A percentile compares a stretch with the other conserved stretches of the same genome.
phyloP scores from a whole-genome alignment of 306 rosid genomes.

The Casuarina equisetifolia region DNA sequence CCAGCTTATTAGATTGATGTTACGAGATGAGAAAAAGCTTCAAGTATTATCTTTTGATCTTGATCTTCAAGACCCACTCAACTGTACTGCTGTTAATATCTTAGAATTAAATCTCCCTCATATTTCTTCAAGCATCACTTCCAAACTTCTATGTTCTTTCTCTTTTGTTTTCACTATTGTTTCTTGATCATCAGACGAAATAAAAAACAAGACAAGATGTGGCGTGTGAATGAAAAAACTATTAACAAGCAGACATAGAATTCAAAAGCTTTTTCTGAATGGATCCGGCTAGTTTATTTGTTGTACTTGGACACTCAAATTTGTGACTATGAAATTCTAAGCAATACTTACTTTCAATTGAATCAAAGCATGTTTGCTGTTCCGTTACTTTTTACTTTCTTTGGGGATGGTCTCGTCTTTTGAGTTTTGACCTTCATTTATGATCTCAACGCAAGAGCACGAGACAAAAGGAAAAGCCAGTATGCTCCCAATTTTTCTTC shows the following conservation, averaged over 20 bases:
- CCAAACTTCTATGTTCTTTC: not conserved
- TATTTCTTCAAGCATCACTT: conserved; percentile 7
- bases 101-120: not conserved
- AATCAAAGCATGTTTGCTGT: not conserved
- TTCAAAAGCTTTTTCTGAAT: not conserved
- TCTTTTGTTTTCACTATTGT: not conserved
- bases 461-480: conserved; percentile 23
- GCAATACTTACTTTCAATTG: too few relatives aligned
- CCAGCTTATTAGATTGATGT: conserved; percentile 29
- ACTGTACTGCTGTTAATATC: not conserved
- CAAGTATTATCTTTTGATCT: conserved; percentile 6
- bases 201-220: not conserved
- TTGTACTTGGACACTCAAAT: too few relatives aligned
- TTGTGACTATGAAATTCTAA: too few relatives aligned
- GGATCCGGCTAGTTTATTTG: too few relatives aligned
- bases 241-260: not conserved
- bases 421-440: conserved; percentile 27
- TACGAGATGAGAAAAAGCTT: not conserved
- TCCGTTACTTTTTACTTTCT: conserved; percentile 6
- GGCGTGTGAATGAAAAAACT: not conserved
- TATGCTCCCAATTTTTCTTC: conserved; percentile 24
- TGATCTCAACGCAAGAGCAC: conserved; percentile 26
- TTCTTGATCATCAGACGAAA: not conserved
- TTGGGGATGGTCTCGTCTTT: not conserved
- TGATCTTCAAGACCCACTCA: conserved; percentile 4